Evolutionary conservation across 352 stramenopile genomes (phyloP), one percentile per base, ranked within the genome.

Genomic region (Phytopythium aichiense): DNA sequence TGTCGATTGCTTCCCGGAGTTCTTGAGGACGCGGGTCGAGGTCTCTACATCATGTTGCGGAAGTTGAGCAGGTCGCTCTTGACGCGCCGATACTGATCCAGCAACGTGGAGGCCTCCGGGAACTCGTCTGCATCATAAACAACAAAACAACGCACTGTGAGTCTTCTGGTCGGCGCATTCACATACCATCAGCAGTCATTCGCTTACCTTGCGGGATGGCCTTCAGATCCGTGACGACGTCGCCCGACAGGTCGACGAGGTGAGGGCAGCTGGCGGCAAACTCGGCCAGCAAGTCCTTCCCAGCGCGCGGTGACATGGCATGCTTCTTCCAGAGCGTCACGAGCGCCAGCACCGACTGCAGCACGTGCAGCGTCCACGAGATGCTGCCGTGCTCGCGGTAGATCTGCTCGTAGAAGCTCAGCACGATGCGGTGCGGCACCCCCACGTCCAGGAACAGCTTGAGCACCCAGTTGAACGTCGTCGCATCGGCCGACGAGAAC

Each of bases 321-420:
- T 91, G 72, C 63, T 89, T 90, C 66, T 89, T 91, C 87, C 87
- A 95, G n/a, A 84, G 58, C n/a, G 66, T 77, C 52, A 94, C 76
- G 63, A 88, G 85, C 38, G 79, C 71, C 52, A 93, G 70, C 55
- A 94, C 87, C 7, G 83, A 82, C 63, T 88, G 76, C 50, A 94
- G 70, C 59, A 95, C 60, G 64, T 95, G 87, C 38, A 94, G 64
- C 33, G 77, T 86, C 87, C 87, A 95, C n/a, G 69, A 43, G 11
- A 81, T 18, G 33, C 65, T 67, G 40, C 74, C 67, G 30, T 79
- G 74, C 28, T 84, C 70, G 31, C 78, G 81, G 66, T 92, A 95
- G 6, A 95, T 64, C 50, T 89, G 79, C 63, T 94, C 79, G 64
- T 95, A 95, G 64, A 84, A 78, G 61, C 81, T 84, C 38, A 95